Evolutionary conservation across 2,329 filamentous ascomycete species (phyloP).

Genomic region (Phialocephala subalpina): DNA sequence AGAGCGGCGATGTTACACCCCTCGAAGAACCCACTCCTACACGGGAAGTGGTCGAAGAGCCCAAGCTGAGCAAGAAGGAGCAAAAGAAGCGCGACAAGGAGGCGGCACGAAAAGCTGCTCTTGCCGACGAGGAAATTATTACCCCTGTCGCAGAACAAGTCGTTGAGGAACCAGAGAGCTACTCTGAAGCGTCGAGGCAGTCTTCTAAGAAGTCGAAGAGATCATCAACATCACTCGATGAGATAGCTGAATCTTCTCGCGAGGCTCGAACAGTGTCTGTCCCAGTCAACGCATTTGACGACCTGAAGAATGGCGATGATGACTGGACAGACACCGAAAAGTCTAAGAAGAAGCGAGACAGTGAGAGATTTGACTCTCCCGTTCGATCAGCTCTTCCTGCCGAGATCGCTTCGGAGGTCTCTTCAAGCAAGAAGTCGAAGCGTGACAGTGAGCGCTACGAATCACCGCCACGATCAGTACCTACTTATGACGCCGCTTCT

Average conservation of each 20-base stretch:
- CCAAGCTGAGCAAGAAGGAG: slow-evolving; percentile 57
- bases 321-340: slow-evolving; percentile 48
- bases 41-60: slow-evolving; percentile 35
- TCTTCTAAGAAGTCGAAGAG: slow-evolving; percentile 42
- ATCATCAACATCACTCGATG: slow-evolving; percentile 46
- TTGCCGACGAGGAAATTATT: slow-evolving; percentile 35
- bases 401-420: slow-evolving; percentile 34
- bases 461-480: slow-evolving; percentile 26
- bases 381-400: slow-evolving; percentile 23
- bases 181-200: slow-evolving; percentile 41
- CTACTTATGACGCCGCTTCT: slow-evolving; percentile 31
- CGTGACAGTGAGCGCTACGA: slow-evolving; percentile 28
- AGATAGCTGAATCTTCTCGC: slow-evolving; percentile 42
- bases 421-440: slow-evolving; percentile 35
- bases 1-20: slow-evolving; percentile 33
- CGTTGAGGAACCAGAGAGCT: slow-evolving; percentile 42
- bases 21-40: slow-evolving; percentile 27
- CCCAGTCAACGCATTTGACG: slow-evolving; percentile 43
- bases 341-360: slow-evolving; percentile 49
- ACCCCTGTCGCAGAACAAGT: slow-evolving; percentile 29
- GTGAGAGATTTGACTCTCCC: slow-evolving; percentile 39
- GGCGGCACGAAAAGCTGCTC: slow-evolving; percentile 46
- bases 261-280: slow-evolving; percentile 35
- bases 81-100: slow-evolving; percentile 57
- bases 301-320: slow-evolving; percentile 45